Evolutionary conservation across 2,329 filamentous ascomycete species (phyloP).

Genomic region (Microdochium paspali): DNA sequence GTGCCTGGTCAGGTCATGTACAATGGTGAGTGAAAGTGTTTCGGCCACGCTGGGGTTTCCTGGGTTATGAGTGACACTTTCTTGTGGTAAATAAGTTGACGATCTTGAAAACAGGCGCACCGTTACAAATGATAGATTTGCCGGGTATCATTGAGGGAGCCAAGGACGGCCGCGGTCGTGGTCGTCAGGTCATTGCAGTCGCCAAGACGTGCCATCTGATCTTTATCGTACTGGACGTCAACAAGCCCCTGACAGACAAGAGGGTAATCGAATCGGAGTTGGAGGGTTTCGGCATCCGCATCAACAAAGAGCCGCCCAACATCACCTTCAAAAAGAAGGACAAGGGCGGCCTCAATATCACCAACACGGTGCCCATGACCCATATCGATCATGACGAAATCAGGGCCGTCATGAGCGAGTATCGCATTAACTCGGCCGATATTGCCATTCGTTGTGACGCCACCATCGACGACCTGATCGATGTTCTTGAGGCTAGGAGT

Average conservation of each 20-base stretch:
- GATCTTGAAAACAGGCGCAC: slow-evolving; percentile 49
- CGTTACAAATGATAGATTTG: slow-evolving; percentile 96
- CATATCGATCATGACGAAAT: slow-evolving; percentile 96
- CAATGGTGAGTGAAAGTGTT: slow-evolving; percentile 48
- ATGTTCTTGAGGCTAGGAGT: slow-evolving; percentile 87
- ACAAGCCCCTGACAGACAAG: slow-evolving; percentile 97
- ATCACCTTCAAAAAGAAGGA: slow-evolving; percentile 99
- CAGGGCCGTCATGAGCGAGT: slow-evolving; percentile 95
- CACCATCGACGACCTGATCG: slow-evolving; percentile 93
- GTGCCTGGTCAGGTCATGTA: slow-evolving; percentile 94
- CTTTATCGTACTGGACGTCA: slow-evolving; percentile 96
- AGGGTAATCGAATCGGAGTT: slow-evolving; percentile 88
- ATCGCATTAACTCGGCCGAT: slow-evolving; percentile 92
- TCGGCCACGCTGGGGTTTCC: neutral
- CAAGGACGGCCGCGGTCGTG: slow-evolving; percentile 95
- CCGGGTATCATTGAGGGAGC: slow-evolving; percentile 98
- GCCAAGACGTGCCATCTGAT: slow-evolving; percentile 98
- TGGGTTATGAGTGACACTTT: neutral
- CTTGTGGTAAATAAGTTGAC: neutral
- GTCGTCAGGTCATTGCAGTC: slow-evolving; percentile 96
- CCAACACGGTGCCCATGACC: slow-evolving; percentile 82
- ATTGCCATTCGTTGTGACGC: slow-evolving; percentile 97
- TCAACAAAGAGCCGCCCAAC: slow-evolving; percentile 95
- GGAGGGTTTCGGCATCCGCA: slow-evolving; percentile 93
- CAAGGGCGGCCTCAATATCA: slow-evolving; percentile 93